Base-by-base conservation (phyloP, 352 stramenopile species). In the Hyphochytrium catenoides region DNA sequence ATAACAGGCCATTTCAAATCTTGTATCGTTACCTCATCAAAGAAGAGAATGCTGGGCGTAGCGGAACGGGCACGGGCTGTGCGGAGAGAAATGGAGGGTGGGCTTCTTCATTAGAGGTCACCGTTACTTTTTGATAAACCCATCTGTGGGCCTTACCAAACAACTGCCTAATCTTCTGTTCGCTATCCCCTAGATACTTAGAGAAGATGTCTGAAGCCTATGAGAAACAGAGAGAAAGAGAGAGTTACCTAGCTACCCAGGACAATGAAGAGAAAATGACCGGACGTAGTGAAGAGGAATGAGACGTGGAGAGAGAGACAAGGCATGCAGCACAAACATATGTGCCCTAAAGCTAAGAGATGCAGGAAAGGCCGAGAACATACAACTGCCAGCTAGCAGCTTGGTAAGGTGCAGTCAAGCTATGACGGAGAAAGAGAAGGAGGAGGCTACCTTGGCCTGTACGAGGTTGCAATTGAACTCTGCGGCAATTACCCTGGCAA, bases 141-240 rank as follows among this genome's bases (percentile, higher is more conserved):
- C 12, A 19, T 30, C 1, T 26, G 19, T 7, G 16, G 40, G 7
- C 23, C 54, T 16, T 54, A 75, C 64, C 67, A 41, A 85, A 82
- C 2, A 85, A 50, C 28, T 73, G 46, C 2, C 70, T 67, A 21
- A 85, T 68, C 4, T 60, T 53, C 31, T 72, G 64, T 42, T 85
- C 70, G 34, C 65, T 85, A 40, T 82, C 70, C 14, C 65, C 65
- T 44, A 85, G 82, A 44, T 76, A 85, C 40, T 81, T 81, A 37
- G 67, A 82, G 8, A 85, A 48, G 27, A 85, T 40, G 37, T 78
- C 63, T 1, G 67, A 76, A 8, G 65, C 76, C 67, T 82, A 26
- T 7, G 46, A 17, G 24, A 27, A 31, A 14, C 17, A 16, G 24
- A n/a, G n/a, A n/a, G n/a, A n/a, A n/a, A n/a, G n/a, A n/a, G n/a